Conservation (phyloP, 441 rosid genomes). For the Adansonia gregorii region DNA sequence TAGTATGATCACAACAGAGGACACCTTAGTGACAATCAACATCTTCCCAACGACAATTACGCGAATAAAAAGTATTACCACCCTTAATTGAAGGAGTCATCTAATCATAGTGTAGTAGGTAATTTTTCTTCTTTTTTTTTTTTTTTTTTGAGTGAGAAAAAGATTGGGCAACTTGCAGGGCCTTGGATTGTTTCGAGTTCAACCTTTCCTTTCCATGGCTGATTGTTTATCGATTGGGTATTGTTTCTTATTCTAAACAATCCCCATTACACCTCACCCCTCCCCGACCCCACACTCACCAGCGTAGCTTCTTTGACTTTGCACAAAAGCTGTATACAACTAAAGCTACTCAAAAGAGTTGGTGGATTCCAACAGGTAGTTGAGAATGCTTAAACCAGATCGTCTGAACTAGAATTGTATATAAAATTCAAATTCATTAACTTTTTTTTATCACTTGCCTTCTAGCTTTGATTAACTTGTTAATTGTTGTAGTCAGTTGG, state of each 20-base stretch:
- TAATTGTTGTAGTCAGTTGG: not conserved
- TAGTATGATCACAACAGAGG: not conserved
- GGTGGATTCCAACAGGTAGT: not conserved
- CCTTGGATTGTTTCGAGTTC: not conserved
- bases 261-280: not conserved
- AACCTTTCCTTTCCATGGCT: not conserved
- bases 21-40: not conserved
- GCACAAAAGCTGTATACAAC: no score
- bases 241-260: not conserved
- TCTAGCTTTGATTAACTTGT: not conserved
- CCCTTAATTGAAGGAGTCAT: not conserved
- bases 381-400: not conserved
- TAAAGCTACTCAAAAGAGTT: no score
- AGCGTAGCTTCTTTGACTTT: no score
- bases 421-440: not conserved
- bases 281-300: not conserved
- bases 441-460: not conserved
- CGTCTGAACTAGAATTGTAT: not conserved
- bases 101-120: not conserved
- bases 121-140: not conserved
- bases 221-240: not conserved
- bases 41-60: not conserved
- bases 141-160: not conserved
- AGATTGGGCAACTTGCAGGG: constrained; percentile 15
- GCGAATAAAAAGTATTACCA: not conserved